Evolutionary conservation across 1,284 basidiomycete genomes (phyloP), one percentile per base, ranked within the genome.

Genomic region (Puccinia hordei): DNA sequence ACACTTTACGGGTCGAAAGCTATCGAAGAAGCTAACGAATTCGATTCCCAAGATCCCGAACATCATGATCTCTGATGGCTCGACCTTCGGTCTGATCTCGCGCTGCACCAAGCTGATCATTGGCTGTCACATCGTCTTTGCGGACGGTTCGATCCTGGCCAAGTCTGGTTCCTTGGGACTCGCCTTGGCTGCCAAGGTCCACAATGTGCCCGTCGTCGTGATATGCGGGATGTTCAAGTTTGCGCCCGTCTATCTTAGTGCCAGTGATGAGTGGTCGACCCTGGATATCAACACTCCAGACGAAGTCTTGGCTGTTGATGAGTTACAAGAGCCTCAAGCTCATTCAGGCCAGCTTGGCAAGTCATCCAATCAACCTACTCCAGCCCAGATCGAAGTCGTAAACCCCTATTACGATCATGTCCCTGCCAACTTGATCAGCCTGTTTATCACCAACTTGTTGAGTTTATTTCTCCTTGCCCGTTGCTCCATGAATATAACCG

Each of bases 401-500:
- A 80, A 80, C 65, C 78, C 78, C 51, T 80, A 73, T 49, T 80
- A 80, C 46, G 78, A 80, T 33, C 68, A 51, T 6, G 69, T 80
- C 38, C 78, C 78, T 38, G 71, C 68, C 55, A 30, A 80, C 13
- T 49, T 80, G 24, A 71, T 80, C 35, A 80, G 71, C 46, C 46
- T 80, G n/a, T 73, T 80, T 66, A 80, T 80, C 30, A 80, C 78
- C 6, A 80, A 80, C 46, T 24, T 80, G 78, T 80, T 65, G 61
- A 63, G 55, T 51, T 24, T 80, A 24, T 12, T 24, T 63, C 27
- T n/a, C 17, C n/a, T 38, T 55, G 24, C 17, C 33, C 22, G 57
- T 24, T 68, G 6, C 9, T 53, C n/a, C 46, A 9, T 30, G 12
- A 66, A 30, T 1, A 65, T n/a, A n/a, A 19, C 59, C 19, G 4